These are phyloP conservation scores for Alternaria panax DNA, from an alignment of 2,329 filamentous ascomycete species.

Conservation along the genomic window DNA sequence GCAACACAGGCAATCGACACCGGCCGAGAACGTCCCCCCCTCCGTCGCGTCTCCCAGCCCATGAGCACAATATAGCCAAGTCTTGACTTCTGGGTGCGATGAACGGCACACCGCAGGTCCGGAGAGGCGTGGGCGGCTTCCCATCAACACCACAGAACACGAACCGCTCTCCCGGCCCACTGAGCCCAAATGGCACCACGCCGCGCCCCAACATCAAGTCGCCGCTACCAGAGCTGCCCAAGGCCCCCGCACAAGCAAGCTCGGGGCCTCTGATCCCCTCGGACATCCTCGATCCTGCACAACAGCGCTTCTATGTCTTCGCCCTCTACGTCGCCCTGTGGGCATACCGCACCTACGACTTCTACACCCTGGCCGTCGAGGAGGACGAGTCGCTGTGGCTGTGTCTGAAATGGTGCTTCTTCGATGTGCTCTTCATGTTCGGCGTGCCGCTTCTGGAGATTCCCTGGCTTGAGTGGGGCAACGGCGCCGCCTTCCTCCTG, in stretches of 20 bases:
- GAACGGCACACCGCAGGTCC: slow-evolving; percentile 76
- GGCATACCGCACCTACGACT: slow-evolving; percentile 89
- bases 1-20: slow-evolving; percentile 16
- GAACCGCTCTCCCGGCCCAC: slow-evolving; percentile 42
- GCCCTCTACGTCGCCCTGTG: slow-evolving; percentile 79
- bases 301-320: slow-evolving; percentile 86
- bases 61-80: slow-evolving; percentile 30
- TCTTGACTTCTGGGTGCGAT: slow-evolving; percentile 66
- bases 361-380: slow-evolving; percentile 77
- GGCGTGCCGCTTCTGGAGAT: slow-evolving; percentile 86
- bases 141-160: slow-evolving; percentile 71
- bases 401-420: slow-evolving; percentile 90
- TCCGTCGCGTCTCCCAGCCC: slow-evolving; percentile 6
- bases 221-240: slow-evolving; percentile 45
- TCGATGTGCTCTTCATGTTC: slow-evolving; percentile 88
- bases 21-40: slow-evolving; percentile 1
- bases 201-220: slow-evolving; percentile 46
- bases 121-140: slow-evolving; percentile 77
- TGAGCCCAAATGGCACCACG: slow-evolving; percentile 33
- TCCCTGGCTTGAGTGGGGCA: slow-evolving; percentile 94
- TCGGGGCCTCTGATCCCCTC: slow-evolving; percentile 77
- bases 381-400: slow-evolving; percentile 87
- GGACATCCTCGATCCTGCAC: slow-evolving; percentile 83
- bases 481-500: slow-evolving; percentile 72
- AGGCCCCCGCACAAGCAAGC: slow-evolving; percentile 24